Base-by-base conservation (phyloP, 805 yeast genomes). In the Hanseniaspora nectarophila region DNA sequence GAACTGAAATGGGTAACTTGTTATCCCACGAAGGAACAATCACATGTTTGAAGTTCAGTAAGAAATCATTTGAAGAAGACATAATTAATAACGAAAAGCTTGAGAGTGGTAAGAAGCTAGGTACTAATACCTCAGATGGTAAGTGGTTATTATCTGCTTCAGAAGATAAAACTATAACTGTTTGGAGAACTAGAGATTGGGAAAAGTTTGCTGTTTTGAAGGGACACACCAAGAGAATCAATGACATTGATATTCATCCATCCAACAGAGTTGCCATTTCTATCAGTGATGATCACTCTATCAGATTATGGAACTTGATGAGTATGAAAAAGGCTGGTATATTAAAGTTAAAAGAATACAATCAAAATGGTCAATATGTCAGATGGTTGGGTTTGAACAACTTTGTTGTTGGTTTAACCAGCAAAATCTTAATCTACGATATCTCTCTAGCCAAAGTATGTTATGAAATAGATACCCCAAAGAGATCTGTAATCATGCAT, bases 121-220 rank as follows among this genome's bases (percentile, higher is more conserved):
- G 59, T 37, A 56, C 56, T 31, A 61, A 59, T 40, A 44, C 40
- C 3, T 45, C 54, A 8, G 54, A 51, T 38, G 54, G 87, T 3
- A 87, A 82, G 62, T 92, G 98, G 98, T 73, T 92, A 33, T 68
- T 92, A 24, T 82, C 94, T 12, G 95, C 92, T 0, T 84, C 89
- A 2, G 95, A 85, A 42, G 97, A 92, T 64, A 95, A 96, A 23
- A 82, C 80, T 55, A 80, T 92, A 44, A 77, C 87, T 49, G 76
- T 92, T 39, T 92, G 98, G 98, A 74, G 97, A 66, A 84, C 92
- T 3, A 87, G 85, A 65, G 98, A 92, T 68, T 92, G 98, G 98
- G 97, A 92, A 63, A 74, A 80, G 40, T 81, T 86, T 64, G 95
- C 92, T 4, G 79, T 81, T 13, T 71, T 92, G 65, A 88, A 88